These are phyloP conservation scores for Fusarium penzigii DNA, from an alignment of 2,329 filamentous ascomycete genomes.

Conservation along the genomic window DNA sequence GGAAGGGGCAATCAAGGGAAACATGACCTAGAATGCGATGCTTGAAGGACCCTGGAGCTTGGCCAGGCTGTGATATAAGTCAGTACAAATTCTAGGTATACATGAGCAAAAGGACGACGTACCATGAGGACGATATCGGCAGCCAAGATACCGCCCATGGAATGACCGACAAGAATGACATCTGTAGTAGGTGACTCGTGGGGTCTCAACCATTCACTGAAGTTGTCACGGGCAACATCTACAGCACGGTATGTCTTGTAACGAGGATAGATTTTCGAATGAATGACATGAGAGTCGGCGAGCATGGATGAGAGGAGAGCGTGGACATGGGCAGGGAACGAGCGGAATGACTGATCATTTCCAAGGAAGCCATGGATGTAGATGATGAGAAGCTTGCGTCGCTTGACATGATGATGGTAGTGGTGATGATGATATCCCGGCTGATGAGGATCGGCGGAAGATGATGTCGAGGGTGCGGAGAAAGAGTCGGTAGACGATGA, in stretches of 20 bases:
- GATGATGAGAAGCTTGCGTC: constrained; percentile 68
- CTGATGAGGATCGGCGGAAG: constrained; percentile 5
- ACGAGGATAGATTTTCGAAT: constrained; percentile 82
- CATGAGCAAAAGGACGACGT: constrained; percentile 15
- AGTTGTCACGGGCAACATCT: constrained; percentile 75
- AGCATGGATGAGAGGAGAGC: constrained; percentile 68
- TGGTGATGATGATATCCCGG: neutral
- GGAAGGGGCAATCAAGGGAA: constrained; percentile 81
- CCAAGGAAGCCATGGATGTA: constrained; percentile 94
- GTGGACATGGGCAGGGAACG: constrained; percentile 87
- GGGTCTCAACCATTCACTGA: constrained; percentile 78
- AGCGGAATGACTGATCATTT: constrained; percentile 81
- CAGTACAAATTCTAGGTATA: neutral
- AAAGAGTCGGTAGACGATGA: constrained; percentile 5
- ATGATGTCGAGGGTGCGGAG: constrained; percentile 36
- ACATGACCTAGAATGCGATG: constrained; percentile 80
- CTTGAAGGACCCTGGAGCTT: constrained; percentile 50
- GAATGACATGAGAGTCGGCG: constrained; percentile 73
- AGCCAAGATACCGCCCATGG: constrained; percentile 82
- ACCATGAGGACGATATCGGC: constrained; percentile 75
- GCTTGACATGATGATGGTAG: constrained; percentile 19
- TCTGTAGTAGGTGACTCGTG: constrained; percentile 76
- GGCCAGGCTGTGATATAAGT: constrained; percentile 32
- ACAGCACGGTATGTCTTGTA: constrained; percentile 76
- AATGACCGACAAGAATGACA: constrained; percentile 81